Evolutionary conservation across 495 filamentous ascomycete genomes (phyloP).

Genomic region (Podospora conica): DNA sequence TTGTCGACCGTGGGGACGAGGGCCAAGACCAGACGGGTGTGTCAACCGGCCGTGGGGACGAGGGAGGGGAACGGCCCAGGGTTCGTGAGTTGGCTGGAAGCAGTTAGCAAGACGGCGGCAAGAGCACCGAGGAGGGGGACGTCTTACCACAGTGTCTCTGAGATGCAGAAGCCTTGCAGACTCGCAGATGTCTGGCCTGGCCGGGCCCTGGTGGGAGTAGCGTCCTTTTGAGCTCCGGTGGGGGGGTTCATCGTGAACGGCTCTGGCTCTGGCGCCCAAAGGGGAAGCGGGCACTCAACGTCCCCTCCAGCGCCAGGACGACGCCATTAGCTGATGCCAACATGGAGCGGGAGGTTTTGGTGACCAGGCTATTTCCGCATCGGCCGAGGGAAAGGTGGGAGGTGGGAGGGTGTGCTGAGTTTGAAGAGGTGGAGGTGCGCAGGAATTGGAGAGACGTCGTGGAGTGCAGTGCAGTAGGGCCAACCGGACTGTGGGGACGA

Average conservation of each 20-base stretch:
- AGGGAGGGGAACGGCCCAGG: not conserved
- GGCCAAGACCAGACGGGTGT: not conserved
- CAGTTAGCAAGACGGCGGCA: not conserved
- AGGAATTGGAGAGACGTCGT: not conserved
- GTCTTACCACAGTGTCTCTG: not conserved
- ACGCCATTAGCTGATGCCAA: not conserved
- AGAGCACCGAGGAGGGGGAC: not conserved
- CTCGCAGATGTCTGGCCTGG: not conserved
- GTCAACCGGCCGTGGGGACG: not conserved
- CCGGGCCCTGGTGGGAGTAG: not conserved
- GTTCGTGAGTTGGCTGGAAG: not conserved
- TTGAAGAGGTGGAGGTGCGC: not conserved
- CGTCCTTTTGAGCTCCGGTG: not conserved
- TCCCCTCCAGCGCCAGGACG: not conserved
- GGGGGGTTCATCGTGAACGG: not conserved
- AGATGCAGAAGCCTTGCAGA: not conserved
- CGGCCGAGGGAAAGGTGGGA: not conserved
- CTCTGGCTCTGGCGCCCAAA: not conserved
- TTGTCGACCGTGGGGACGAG: not conserved
- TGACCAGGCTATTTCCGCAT: not conserved
- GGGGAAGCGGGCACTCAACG: not conserved
- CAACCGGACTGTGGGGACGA: not conserved
- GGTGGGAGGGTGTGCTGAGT: not conserved
- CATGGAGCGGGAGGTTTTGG: not conserved
- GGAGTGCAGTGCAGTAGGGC: not conserved